Evolutionary conservation across 208 protist genomes (phyloP).

Genomic region (Trypanosoma scelopori): DNA sequence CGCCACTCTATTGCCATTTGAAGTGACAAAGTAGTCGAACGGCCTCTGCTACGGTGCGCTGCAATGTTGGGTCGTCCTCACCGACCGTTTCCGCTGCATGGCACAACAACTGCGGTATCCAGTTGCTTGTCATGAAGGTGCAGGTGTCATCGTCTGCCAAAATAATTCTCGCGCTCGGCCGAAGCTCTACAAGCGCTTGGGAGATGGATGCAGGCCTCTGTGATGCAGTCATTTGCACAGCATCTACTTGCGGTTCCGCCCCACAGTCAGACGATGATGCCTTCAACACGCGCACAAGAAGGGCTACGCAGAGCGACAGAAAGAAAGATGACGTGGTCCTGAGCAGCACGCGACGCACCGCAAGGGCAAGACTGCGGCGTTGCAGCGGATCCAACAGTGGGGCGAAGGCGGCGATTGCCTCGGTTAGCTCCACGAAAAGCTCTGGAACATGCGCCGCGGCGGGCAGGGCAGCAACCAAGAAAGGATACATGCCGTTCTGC

Average conservation of each 20-base stretch:
- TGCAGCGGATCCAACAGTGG: conserved; percentile 60
- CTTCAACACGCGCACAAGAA: conserved; percentile 19
- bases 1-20: conserved; percentile 7
- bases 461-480: conserved; percentile 27
- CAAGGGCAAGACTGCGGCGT: conserved; percentile 43
- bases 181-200: background rate
- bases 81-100: conserved; percentile 19
- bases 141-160: conserved; percentile 13
- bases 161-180: conserved; percentile 6
- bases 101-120: conserved; percentile 23
- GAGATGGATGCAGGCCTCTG: too few relatives aligned
- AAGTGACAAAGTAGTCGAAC: conserved; percentile 9
- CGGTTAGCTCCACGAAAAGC: conserved; percentile 40
- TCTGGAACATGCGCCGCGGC: conserved; percentile 7
- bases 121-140: conserved; percentile 10
- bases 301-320: conserved; percentile 15
- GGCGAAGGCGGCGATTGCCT: conserved; percentile 48
- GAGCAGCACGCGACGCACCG: conserved; percentile 41
- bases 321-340: conserved; percentile 10
- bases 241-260: background rate
- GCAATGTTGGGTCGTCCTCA: conserved; percentile 19
- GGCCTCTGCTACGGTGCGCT: conserved; percentile 5
- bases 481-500: conserved; percentile 40
- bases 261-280: background rate
- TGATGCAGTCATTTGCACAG: background rate